Percentiles rank a stretch among this genome's conserved stretches.
phyloP scores from a whole-genome alignment of 176 grass and related monocot genomes.

The Bothriochloa decipiens region DNA sequence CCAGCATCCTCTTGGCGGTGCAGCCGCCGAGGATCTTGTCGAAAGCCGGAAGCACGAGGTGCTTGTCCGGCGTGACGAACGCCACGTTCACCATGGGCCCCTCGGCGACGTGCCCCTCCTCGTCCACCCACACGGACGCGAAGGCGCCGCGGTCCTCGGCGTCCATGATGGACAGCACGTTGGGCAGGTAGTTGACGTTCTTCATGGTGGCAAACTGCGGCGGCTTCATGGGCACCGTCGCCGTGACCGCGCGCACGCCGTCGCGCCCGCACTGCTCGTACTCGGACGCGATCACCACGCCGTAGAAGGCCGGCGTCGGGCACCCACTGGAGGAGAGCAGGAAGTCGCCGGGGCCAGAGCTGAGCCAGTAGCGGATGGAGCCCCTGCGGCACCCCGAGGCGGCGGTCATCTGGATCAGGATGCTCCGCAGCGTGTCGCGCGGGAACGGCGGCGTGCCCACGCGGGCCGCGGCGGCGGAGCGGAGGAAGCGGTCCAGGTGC shows the following conservation, averaged over 20 bases:
- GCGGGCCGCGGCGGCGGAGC: slow-evolving; percentile 64
- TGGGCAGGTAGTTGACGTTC: slow-evolving; percentile 96
- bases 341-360: slow-evolving; percentile 77
- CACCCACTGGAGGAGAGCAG: slow-evolving; percentile 66
- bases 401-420: slow-evolving; percentile 81
- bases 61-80: slow-evolving; percentile 53
- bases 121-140: slow-evolving; percentile 79
- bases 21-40: slow-evolving; percentile 77
- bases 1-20: slow-evolving; percentile 71
- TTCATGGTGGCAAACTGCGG: slow-evolving; percentile 74
- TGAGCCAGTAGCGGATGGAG: slow-evolving; percentile 83
- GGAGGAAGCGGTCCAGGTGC: slow-evolving; percentile 88
- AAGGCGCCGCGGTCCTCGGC: slow-evolving; percentile 78
- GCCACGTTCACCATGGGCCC: slow-evolving; percentile 88
- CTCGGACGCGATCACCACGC: slow-evolving; percentile 59
- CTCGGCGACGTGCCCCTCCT: slow-evolving; percentile 64
- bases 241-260: slow-evolving; percentile 71
- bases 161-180: slow-evolving; percentile 86
- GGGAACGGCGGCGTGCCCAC: slow-evolving; percentile 61
- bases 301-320: slow-evolving; percentile 71
- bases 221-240: slow-evolving; percentile 94
- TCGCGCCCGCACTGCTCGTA: slow-evolving; percentile 66
- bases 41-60: slow-evolving; percentile 70
- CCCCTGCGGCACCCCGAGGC: slow-evolving; percentile 72
- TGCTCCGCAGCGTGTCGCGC: slow-evolving; percentile 49